Conservation (phyloP, 2,329 filamentous ascomycete species). For the Verticillium longisporum region DNA sequence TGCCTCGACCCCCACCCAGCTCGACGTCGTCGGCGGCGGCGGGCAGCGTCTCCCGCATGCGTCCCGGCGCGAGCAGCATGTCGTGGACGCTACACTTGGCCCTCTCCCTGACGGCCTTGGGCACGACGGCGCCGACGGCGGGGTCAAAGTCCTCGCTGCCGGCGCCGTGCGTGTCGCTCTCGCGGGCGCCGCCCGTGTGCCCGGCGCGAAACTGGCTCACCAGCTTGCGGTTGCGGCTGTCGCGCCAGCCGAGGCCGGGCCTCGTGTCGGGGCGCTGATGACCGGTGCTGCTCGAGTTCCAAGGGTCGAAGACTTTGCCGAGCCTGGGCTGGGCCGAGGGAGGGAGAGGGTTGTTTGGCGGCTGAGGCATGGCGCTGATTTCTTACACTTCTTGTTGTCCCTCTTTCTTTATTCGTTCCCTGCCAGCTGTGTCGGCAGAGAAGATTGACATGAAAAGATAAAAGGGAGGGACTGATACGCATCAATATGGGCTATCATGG, state of each 20-base stretch:
- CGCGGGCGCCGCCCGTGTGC: constrained; percentile 48
- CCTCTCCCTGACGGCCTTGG: constrained; percentile 32
- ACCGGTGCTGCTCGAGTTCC: constrained; percentile 68
- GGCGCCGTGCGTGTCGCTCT: constrained; percentile 59
- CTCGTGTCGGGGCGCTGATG: constrained; percentile 71
- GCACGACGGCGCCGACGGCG: constrained; percentile 32
- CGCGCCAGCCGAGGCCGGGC: constrained; percentile 62
- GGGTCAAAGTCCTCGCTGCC: constrained; percentile 51
- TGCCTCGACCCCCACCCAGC: constrained; percentile 13
- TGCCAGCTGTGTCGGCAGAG: no score
- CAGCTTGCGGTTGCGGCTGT: constrained; percentile 63
- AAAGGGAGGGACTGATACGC: no score
- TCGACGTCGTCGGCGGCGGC: constrained; percentile 28
- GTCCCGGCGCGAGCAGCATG: constrained; percentile 43
- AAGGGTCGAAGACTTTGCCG: constrained; percentile 52
- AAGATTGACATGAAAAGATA: background rate
- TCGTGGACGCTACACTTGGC: constrained; percentile 40
- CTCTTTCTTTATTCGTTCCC: no score
- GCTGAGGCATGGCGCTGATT: background rate
- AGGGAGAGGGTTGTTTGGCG: constrained; percentile 10
- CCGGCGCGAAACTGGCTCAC: constrained; percentile 59
- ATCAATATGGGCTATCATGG: background rate
- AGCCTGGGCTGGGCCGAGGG: constrained; percentile 33
- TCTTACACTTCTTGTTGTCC: background rate
- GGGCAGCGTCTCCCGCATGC: constrained; percentile 25